phyloP scores from a whole-genome alignment of 768 basidiomycete species.

The Tylopilus subfusipes region DNA sequence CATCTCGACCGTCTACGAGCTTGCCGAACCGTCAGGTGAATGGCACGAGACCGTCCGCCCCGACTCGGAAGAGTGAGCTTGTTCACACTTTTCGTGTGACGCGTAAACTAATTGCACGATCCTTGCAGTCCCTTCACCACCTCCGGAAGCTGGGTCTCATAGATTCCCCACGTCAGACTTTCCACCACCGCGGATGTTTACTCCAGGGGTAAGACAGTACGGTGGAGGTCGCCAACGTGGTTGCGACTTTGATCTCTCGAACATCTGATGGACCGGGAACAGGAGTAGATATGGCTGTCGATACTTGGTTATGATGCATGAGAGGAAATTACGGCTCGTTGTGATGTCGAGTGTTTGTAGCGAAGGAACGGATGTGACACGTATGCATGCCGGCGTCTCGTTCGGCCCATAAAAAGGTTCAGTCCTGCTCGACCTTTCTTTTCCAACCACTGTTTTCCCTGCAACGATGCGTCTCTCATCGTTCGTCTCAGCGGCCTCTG shows the following conservation, averaged over 20 bases:
- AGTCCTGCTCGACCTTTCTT: neutral
- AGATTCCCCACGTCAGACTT: conserved; percentile 76
- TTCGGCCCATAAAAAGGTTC: conserved; percentile 21
- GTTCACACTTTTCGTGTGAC: neutral
- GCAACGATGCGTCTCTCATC: conserved; percentile 61
- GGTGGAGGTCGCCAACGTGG: conserved; percentile 63
- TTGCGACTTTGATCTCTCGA: conserved; percentile 61
- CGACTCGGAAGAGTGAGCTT: conserved; percentile 48
- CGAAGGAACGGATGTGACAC: conserved; percentile 21
- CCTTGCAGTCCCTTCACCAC: conserved; percentile 49
- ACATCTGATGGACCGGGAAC: conserved; percentile 22
- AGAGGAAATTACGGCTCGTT: neutral
- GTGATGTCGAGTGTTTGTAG: neutral
- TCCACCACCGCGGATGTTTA: conserved; percentile 71
- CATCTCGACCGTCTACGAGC: conserved; percentile 9
- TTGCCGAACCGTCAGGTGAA: conserved; percentile 23
- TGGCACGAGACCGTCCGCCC: conserved; percentile 34
- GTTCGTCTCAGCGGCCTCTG: conserved; percentile 47
- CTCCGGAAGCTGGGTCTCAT: conserved; percentile 62
- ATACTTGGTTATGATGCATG: neutral
- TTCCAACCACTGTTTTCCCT: conserved; percentile 15
- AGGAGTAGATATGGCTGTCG: neutral
- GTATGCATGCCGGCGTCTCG: conserved; percentile 29
- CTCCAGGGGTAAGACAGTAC: conserved; percentile 49
- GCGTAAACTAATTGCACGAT: conserved; percentile 12